Base-by-base conservation (phyloP, 306 rosid genomes). In the Vigna hirtella region DNA sequence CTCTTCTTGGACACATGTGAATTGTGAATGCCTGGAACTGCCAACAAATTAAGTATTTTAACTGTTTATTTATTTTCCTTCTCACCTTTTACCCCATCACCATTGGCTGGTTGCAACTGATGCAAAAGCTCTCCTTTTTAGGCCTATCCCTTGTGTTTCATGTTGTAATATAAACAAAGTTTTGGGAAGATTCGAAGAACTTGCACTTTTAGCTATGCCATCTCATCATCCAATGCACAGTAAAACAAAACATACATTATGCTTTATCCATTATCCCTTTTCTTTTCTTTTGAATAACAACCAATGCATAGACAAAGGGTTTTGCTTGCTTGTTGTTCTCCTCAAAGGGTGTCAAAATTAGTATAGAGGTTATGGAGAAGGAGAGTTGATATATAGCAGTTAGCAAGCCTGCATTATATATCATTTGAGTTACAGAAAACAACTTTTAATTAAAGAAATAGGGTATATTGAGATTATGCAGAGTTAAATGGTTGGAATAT, bases 131-230 rank as follows among this genome's bases (percentile, higher is more conserved):
- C 78, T 17, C 2, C 78, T 85, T 78, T 73, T 78, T 56, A 56
- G 45, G 56, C 74, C 87, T 83, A 74, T 75, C 79, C 72, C n/a
- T 24, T 32, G 57, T 82, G 56, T 81, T 83, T 63, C 57, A 55
- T 66, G 74, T 36, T 86, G 20, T 28, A 42, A 11, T 11, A 51
- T 66, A n/a, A 74, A 15, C 40, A 40, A 74, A 55, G 59, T 70
- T 63, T 45, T 36, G 81, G 73, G 91, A 81, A 83, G 91, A 74
- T 85, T 89, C 88, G 53, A 82, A 85, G 87, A 85, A 86, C 77
- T n/a, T 58, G 45, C 50, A 48, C 63, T 65, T 32, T 32, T 66
- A 73, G 69, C 69, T 5, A 17, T 61, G 24, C 28, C 67, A 40
- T 76, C 69, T 49, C 79, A 45, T 47, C 64, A 80, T 56, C 76